These are phyloP conservation scores for Zasmidium angulare DNA, from an alignment of 2,329 filamentous ascomycete genomes.

Conservation along the genomic window DNA sequence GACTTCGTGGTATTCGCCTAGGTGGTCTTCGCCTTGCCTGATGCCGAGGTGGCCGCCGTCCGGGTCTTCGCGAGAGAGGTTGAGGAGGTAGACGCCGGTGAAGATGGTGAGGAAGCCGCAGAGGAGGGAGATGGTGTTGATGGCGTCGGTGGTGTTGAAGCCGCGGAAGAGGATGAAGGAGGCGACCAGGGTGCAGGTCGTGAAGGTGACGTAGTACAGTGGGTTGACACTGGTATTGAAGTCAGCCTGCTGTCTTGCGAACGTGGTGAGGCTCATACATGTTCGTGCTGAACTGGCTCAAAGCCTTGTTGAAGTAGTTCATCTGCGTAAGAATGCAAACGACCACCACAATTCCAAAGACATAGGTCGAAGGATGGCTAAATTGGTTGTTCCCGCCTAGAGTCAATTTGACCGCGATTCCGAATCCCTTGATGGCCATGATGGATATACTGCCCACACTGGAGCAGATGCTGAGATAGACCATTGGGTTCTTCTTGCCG, in stretches of 20 bases:
- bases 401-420: constrained; percentile 94
- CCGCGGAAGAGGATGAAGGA: constrained; percentile 95
- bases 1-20: constrained; percentile 47
- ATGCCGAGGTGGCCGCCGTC: constrained; percentile 69
- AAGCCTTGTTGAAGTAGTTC: constrained; percentile 99
- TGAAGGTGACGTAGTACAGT: constrained; percentile 96
- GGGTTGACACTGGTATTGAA: constrained; percentile 78
- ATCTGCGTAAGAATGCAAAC: constrained; percentile 98
- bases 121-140: constrained; percentile 88
- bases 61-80: constrained; percentile 89
- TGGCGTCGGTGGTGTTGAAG: constrained; percentile 89
- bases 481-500: constrained; percentile 91
- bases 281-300: constrained; percentile 94
- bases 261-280: constrained; percentile 66
- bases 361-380: constrained; percentile 89
- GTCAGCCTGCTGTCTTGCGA: neutral
- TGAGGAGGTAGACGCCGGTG: constrained; percentile 90
- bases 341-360: constrained; percentile 88
- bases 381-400: constrained; percentile 94
- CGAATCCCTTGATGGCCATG: constrained; percentile 99
- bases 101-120: constrained; percentile 95
- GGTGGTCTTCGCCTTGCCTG: constrained; percentile 36
- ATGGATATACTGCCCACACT: constrained; percentile 96
- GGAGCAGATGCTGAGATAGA: constrained; percentile 97
- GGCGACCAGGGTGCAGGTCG: constrained; percentile 86